A percentile compares a stretch with the other conserved stretches of the same genome.
phyloP scores from a whole-genome alignment of 2,329 filamentous ascomycete species.

The Harringtonia lauricola region DNA sequence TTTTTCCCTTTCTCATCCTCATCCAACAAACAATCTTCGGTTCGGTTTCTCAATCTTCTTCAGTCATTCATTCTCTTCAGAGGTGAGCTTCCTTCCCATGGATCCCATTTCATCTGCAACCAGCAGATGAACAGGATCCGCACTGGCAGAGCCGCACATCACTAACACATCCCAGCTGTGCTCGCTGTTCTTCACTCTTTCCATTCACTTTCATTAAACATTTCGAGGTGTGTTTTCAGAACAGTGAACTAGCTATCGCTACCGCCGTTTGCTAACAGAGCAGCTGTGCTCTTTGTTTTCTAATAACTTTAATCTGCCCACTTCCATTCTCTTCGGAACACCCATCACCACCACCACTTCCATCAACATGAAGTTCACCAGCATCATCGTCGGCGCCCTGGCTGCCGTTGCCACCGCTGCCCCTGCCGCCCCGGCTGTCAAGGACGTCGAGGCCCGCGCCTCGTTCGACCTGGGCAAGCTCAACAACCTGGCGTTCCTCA shows the following conservation, averaged over 20 bases:
- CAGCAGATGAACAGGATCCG: too few relatives aligned
- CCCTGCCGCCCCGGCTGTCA: constrained; percentile 17
- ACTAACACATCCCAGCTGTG: constrained; percentile 26
- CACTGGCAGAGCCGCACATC: too few relatives aligned
- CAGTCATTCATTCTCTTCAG: constrained; percentile 34
- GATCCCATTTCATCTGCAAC: too few relatives aligned
- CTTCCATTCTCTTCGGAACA: constrained; percentile 16
- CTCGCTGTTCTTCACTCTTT: constrained; percentile 37
- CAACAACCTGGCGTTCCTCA: constrained; percentile 29
- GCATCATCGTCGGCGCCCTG: constrained; percentile 31
- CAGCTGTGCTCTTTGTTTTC: constrained; percentile 32
- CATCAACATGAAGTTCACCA: constrained; percentile 40
- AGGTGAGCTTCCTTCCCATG: constrained; percentile 22
- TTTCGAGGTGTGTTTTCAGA: constrained; percentile 22
- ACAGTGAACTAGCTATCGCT: too few relatives aligned
- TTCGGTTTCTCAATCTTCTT: constrained; percentile 21
- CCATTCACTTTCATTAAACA: constrained; percentile 24
- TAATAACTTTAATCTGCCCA: constrained; percentile 18
- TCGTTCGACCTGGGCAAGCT: constrained; percentile 28
- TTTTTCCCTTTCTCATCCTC: constrained; percentile 16
- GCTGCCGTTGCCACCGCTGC: constrained; percentile 33
- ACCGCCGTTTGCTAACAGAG: too few relatives aligned
- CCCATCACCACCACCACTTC: constrained; percentile 12
- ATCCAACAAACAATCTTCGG: constrained; percentile 21
- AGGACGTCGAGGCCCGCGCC: constrained; percentile 23